phyloP scores from a whole-genome alignment of 2,329 filamentous ascomycete genomes.

The Aspergillus amoenus region DNA sequence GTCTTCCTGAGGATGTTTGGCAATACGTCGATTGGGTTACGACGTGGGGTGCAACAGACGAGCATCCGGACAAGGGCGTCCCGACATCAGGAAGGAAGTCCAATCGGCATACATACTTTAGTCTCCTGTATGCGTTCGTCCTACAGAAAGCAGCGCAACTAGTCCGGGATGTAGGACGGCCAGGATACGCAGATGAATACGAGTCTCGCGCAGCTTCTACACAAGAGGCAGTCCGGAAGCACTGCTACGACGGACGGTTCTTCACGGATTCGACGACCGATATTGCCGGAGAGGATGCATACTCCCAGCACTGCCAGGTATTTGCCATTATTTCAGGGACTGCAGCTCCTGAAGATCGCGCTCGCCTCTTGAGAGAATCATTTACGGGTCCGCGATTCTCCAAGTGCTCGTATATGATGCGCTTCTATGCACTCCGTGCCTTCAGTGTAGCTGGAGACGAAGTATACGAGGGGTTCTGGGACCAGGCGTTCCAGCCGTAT shows the following conservation, averaged over 20 bases:
- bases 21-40: constrained; percentile 38
- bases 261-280: constrained; percentile 36
- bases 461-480: constrained; percentile 36
- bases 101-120: constrained; percentile 44
- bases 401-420: constrained; percentile 41
- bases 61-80: constrained; percentile 40
- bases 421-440: constrained; percentile 43
- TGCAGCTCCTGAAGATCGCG: constrained; percentile 7
- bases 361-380: constrained; percentile 26
- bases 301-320: constrained; percentile 33
- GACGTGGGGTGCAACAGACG: constrained; percentile 29
- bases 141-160: constrained; percentile 36
- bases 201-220: constrained; percentile 20
- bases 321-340: constrained; percentile 32
- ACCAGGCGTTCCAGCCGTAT: constrained; percentile 36
- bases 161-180: constrained; percentile 31
- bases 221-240: constrained; percentile 20
- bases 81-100: constrained; percentile 38
- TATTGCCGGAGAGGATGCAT: constrained; percentile 19
- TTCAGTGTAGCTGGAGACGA: constrained; percentile 33
- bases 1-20: constrained; percentile 28
- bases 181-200: constrained; percentile 31
- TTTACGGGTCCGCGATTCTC: constrained; percentile 32
- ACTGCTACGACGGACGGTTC: constrained; percentile 32
- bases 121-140: constrained; percentile 40